A percentile compares a stretch with the other conserved stretches of the same genome.
These are phyloP conservation scores for Lactarius evosmus DNA, from an alignment of 768 basidiomycete species.

Conservation along the genomic window DNA sequence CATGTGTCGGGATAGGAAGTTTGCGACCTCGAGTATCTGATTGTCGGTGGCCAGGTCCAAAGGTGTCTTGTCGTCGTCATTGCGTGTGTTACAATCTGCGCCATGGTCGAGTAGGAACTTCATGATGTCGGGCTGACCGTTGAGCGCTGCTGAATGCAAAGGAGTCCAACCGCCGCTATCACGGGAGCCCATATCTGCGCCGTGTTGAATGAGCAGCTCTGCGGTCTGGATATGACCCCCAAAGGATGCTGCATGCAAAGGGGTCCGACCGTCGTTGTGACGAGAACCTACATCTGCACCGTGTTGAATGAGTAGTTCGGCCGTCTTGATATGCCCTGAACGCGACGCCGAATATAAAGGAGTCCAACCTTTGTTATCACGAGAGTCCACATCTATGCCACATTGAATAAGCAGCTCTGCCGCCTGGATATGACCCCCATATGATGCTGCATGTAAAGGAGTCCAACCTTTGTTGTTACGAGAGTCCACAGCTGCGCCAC, in stretches of 20 bases:
- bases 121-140: neutral
- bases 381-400: neutral
- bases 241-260: neutral
- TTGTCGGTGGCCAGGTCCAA: neutral
- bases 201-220: neutral
- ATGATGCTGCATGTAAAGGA: neutral
- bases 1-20: neutral
- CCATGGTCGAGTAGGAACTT: neutral
- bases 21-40: neutral
- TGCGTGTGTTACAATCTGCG: neutral
- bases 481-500: too few species aligned
- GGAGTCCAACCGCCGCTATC: neutral
- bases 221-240: neutral
- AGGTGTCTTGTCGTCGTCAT: neutral
- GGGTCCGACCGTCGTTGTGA: neutral
- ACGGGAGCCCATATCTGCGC: neutral
- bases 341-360: neutral
- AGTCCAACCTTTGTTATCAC: accelerated
- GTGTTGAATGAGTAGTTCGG: neutral
- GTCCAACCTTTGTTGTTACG: neutral
- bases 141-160: neutral
- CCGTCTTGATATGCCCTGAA: neutral
- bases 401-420: neutral
- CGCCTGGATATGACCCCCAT: neutral
- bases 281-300: neutral